Evolutionary conservation across 106 monocot species (phyloP), one percentile per base, ranked within the genome.

Genomic region (Phalaenopsis equestris): DNA sequence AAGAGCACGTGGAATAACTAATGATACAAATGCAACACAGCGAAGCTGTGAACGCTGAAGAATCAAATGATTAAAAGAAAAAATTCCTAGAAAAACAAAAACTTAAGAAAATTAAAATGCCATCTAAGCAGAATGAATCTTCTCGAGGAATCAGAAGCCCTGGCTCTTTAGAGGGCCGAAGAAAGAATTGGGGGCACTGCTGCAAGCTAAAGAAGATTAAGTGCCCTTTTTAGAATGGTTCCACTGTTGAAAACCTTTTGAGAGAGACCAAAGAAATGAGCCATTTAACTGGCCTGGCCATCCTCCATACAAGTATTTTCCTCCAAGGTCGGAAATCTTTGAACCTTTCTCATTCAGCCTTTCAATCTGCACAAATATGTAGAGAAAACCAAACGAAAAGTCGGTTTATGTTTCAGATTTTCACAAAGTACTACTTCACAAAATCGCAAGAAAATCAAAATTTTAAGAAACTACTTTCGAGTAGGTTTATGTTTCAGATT

Each of bases 291-390:
- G 78, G 67, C 38, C 64, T 21, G 55, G 72, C 77, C 73, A 88
- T 73, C 85, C 89, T 19, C 84, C 85, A 75, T 88, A 96, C 19
- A 96, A 80, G 75, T 90, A 73, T 80, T 96, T 96, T 72, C 96
- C 85, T 83, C 86, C 93, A 67, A 96, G 87, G 65, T 96, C 91
- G 41, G 96, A 88, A 79, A 86, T 88, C 14, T 85, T 88, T 42
- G 88, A 76, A 24, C 83, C 87, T 18, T 81, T 85, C 56, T 84
- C 91, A 58, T 85, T 85, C 16, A 82, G 84, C 82, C 96, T 90
- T 67, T 96, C 96, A 80, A 96, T 96, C 96, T 96, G 91, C 79
- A 81, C 15, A 45, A 49, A 78, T 0, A 43, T 38, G 46, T 64
- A 84, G 46, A 42, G 47, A 70, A 16, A 72, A 39, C 30, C 12